Evolutionary conservation across 176 grass and related monocot genomes (phyloP).

Genomic region (Bolboschoenus planiculmis): DNA sequence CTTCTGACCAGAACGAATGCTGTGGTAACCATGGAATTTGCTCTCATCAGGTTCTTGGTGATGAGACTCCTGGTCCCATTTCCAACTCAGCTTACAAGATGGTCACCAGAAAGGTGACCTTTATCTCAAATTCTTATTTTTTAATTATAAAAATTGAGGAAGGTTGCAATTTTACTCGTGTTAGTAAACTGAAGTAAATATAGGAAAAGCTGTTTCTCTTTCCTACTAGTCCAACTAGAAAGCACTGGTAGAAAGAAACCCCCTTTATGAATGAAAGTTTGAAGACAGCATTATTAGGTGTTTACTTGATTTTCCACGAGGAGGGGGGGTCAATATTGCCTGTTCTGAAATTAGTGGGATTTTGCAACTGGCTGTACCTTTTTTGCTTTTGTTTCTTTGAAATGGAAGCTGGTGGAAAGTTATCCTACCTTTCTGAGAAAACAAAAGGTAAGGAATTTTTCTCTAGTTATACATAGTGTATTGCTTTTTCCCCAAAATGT

Average conservation of each 20-base stretch:
- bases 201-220: background rate
- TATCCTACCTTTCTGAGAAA: background rate
- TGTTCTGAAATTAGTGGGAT: background rate
- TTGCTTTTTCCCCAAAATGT: background rate
- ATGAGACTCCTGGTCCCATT: slow-evolving; percentile 46
- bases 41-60: slow-evolving; percentile 76
- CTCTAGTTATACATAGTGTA: background rate
- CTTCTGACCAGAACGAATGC: slow-evolving; percentile 50
- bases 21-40: slow-evolving; percentile 92
- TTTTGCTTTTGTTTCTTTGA: slow-evolving; percentile 12
- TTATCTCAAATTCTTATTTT: background rate
- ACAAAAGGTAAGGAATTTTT: background rate
- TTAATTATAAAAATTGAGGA: background rate
- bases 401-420: slow-evolving; percentile 20
- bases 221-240: background rate
- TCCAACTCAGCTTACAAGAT: slow-evolving; percentile 36
- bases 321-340: background rate
- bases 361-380: slow-evolving; percentile 18
- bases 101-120: slow-evolving; percentile 73
- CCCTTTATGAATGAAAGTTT: background rate
- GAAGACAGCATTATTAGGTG: background rate
- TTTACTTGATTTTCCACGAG: background rate
- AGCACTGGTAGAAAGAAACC: background rate
- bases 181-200: background rate
- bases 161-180: background rate